Conservation (phyloP, 2,329 filamentous ascomycete species). For the Calonectria henricotiae region DNA sequence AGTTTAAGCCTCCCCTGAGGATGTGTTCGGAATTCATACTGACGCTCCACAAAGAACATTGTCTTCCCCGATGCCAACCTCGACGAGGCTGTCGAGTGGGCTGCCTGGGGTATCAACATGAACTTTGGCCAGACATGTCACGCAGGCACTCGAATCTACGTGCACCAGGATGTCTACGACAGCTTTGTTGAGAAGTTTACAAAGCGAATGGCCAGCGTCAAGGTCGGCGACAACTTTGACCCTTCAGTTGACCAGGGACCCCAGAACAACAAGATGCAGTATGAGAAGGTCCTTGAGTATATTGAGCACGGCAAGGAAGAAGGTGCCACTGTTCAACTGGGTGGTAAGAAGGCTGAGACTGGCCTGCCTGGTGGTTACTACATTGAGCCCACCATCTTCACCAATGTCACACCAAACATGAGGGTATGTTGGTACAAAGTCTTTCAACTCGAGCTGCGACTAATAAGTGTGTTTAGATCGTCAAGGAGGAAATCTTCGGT, state of each 20-base stretch:
- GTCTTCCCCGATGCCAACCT: slow-evolving; percentile 79
- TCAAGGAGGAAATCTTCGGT: slow-evolving; percentile 66
- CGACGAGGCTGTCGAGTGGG: slow-evolving; percentile 77
- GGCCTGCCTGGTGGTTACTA: slow-evolving; percentile 16
- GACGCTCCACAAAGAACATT: slow-evolving; percentile 52
- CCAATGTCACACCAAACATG: slow-evolving; percentile 59
- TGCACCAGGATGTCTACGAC: slow-evolving; percentile 74
- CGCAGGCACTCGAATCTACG: slow-evolving; percentile 76
- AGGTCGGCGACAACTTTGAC: slow-evolving; percentile 80
- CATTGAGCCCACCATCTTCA: slow-evolving; percentile 26
- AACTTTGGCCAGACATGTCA: slow-evolving; percentile 79
- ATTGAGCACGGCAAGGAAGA: slow-evolving; percentile 78
- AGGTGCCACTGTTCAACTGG: slow-evolving; percentile 22
- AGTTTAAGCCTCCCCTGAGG: background rate
- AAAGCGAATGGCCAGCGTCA: slow-evolving; percentile 71
- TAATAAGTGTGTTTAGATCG: background rate
- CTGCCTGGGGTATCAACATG: slow-evolving; percentile 68
- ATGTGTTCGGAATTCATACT: background rate
- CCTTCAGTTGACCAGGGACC: slow-evolving; percentile 82
- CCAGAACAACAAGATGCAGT: slow-evolving; percentile 80
- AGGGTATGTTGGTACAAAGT: slow-evolving; percentile 52
- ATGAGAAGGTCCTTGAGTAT: slow-evolving; percentile 79
- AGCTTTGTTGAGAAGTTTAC: slow-evolving; percentile 77
- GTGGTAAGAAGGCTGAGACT: slow-evolving; percentile 23
- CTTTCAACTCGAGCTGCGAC: no score